Base-by-base conservation (phyloP, 1,139 yeast species). In the Komagataea norvegica region DNA sequence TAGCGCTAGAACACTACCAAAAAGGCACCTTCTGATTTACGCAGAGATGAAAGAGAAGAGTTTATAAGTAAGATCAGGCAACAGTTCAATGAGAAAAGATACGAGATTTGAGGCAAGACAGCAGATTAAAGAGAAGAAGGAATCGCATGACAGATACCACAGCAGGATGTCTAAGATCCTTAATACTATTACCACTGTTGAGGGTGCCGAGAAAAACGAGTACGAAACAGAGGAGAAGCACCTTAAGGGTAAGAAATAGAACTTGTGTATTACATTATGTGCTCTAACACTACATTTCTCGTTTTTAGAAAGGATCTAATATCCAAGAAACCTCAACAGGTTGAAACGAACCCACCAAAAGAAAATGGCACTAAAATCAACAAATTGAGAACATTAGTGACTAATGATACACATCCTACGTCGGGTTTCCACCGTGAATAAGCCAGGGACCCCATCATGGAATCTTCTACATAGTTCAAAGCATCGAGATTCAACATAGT, bases 161-260 rank as follows among this genome's bases (percentile, higher is more conserved):
- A 73, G 78, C 52, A 89, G 87, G 70, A 85, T 91, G 87, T 84
- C 94, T 33, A 74, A 74, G 47, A 80, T 93, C 60, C 80, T 84
- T 58, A 84, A 89, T 53, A 77, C 89, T 39, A 85, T 89, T 55
- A 83, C 84, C 47, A 86, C 96, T 3, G 85, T 82, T 50, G 97
- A 89, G 68, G 97, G 97, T 52, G 85, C 93, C 6, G 96, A 87
- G 56, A 83, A 85, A 70, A 89, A 91, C 58, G 80, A 80, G 52
- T 89, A 88, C 60, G 96, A 87, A 57, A 72, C 88, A 47, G 97
- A 88, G 57, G 83, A 77, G 70, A 79, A 74, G 60, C 67, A 70
- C 47, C 73, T 88, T 54, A 78, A 77, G 59, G 62, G 67, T 23
- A 68, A 68, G 40, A 60, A 61, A 48, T 54, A 49, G 50, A 26